Base-by-base conservation (phyloP, 257 asterid genomes). In the Solanum sitiens region DNA sequence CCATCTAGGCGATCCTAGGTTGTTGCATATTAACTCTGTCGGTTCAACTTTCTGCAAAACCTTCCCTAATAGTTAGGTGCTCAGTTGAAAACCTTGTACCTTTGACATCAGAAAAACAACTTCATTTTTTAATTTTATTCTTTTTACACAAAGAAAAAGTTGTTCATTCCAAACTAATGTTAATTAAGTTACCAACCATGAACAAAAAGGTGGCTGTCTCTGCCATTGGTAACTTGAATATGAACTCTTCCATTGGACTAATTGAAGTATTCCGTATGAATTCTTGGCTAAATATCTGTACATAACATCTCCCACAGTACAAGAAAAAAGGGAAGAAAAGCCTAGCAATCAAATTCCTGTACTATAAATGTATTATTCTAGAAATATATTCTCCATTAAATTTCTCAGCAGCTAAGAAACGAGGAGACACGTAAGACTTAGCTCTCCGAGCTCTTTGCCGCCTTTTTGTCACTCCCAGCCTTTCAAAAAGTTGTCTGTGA, bases 371-470 rank as follows among this genome's bases (percentile, higher is more conserved):
- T n/a, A 76, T 77, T 33, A 45, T 16, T 45, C 65, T 25, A 45
- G 39, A 47, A 80, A 20, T 6, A 30, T 45, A 79, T 23, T 79
- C 68, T 30, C 88, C 88, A 27, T 53, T n/a, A 77, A 82, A 27
- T 70, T 85, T 73, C 45, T 65, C 72, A 61, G 35, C 83, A 87
- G 65, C 88, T 35, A 84, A 59, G 70, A 87, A 44, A n/a, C 76
- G 61, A 84, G 86, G 71, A 87, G 87, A 86, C 50, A 70, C 44
- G 70, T 71, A 44, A 47, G 90, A 86, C 74, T 90, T 85, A 82
- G 87, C 92, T 32, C 88, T 87, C 33, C 86, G 89, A 42, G 90
- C 91, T 53, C 87, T 91, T 90, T 88, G 91, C n/a, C 94, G 90
- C 87, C 87, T 92, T 89, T 21, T 74, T 20, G 80, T 35, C 80